Evolutionary conservation across 192 early-diverging fungal genomes (phyloP).

Genomic region (Diversispora epigaea): DNA sequence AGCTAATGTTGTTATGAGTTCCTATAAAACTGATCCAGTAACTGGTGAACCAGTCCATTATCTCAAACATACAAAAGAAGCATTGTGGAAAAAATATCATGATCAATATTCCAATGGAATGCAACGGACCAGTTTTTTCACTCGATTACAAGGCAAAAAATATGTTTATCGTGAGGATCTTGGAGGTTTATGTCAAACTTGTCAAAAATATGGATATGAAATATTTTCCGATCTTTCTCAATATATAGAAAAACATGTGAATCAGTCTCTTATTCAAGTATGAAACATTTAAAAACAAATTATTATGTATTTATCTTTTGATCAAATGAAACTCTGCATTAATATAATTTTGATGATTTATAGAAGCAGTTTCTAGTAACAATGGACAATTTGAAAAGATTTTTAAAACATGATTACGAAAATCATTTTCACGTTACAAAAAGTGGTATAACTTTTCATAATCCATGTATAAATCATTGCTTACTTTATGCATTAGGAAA

Average conservation of each 20-base stretch:
- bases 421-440: neutral
- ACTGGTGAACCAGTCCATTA: conserved; percentile 2
- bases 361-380: neutral
- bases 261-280: neutral
- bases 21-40: neutral
- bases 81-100: neutral
- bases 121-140: no score
- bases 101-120: neutral
- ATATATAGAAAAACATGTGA: neutral
- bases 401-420: conserved; percentile 9
- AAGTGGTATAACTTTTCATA: neutral
- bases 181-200: no score
- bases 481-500: neutral
- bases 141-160: no score
- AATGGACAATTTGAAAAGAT: neutral
- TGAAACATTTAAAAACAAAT: no score
- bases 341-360: neutral
- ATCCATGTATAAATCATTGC: conserved; percentile 3
- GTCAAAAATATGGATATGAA: no score
- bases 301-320: no score
- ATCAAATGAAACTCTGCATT: no score
- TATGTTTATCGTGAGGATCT: no score
- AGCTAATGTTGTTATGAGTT: conserved; percentile 6
- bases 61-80: conserved; percentile 4
- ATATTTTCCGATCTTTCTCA: neutral